Conservation (phyloP, 1,284 basidiomycete genomes). For the Termitomyces sp. region DNA sequence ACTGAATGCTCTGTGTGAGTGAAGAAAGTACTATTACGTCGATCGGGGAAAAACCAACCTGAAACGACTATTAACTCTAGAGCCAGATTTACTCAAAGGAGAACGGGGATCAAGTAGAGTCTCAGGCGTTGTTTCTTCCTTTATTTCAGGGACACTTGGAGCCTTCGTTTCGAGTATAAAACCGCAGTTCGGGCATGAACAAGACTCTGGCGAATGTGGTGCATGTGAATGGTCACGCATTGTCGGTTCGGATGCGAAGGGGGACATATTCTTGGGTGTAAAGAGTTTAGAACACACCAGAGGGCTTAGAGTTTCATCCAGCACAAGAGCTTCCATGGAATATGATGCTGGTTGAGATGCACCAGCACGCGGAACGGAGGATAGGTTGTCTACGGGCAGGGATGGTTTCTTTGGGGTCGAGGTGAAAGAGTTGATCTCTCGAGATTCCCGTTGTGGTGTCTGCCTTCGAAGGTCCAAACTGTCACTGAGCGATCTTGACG, state of each 20-base stretch:
- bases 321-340: slow-evolving; percentile 7
- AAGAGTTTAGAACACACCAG: slow-evolving; percentile 3
- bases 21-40: background rate
- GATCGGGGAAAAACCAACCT: slow-evolving; percentile 16
- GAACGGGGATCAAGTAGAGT: slow-evolving; percentile 23
- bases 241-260: background rate
- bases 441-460: background rate
- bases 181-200: background rate
- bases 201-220: background rate
- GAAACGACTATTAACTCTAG: slow-evolving; percentile 6
- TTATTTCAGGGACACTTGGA: background rate
- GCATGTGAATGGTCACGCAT: background rate
- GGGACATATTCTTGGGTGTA: slow-evolving; percentile 1
- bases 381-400: background rate
- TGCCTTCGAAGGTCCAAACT: background rate
- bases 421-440: background rate
- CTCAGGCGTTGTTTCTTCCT: slow-evolving; percentile 4
- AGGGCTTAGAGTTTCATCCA: slow-evolving; percentile 3
- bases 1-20: background rate
- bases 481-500: background rate
- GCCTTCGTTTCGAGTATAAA: background rate
- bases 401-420: background rate
- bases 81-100: slow-evolving; percentile 10
- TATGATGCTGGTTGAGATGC: slow-evolving; percentile 7
- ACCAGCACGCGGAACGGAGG: slow-evolving; percentile 11